These are phyloP conservation scores for Vitis hybrid DNA, from an alignment of 177 flowering plant species.

Conservation along the genomic window DNA sequence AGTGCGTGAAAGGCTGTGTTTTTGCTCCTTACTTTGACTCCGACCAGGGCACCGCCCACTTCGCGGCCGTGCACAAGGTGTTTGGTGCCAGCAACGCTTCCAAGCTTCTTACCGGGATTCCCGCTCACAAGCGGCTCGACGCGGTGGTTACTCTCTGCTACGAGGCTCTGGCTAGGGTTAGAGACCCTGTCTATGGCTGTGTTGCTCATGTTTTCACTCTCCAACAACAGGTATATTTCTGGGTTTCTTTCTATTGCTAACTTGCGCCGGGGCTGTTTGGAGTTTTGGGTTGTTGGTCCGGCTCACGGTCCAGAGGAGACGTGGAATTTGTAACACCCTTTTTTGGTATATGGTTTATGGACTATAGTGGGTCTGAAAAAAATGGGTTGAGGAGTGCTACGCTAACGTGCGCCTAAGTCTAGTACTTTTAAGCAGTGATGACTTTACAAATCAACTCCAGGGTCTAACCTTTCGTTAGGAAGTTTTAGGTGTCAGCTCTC, in stretches of 20 bases:
- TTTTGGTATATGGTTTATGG: too few species aligned
- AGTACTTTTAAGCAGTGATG: too few species aligned
- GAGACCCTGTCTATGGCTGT: slow-evolving; percentile 69
- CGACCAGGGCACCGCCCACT: slow-evolving; percentile 63
- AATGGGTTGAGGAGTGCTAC: too few species aligned
- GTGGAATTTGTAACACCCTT: too few species aligned
- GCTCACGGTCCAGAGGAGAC: too few species aligned
- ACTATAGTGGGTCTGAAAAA: neutral
- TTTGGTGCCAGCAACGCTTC: slow-evolving; percentile 81
- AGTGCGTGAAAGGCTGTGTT: slow-evolving; percentile 60
- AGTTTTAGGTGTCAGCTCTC: too few species aligned
- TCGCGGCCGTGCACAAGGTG: slow-evolving; percentile 75
- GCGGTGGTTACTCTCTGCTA: slow-evolving; percentile 67
- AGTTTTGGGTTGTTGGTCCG: neutral
- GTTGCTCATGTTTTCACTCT: slow-evolving; percentile 63
- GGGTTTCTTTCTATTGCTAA: neutral
- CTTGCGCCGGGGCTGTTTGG: neutral
- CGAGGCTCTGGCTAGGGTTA: slow-evolving; percentile 62
- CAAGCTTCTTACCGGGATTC: slow-evolving; percentile 48
- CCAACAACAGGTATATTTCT: slow-evolving; percentile 57
- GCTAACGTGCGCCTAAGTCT: too few species aligned
- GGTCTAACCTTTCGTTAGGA: too few species aligned
- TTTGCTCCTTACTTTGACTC: slow-evolving; percentile 73
- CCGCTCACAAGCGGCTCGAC: slow-evolving; percentile 52
- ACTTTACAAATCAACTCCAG: too few species aligned